phyloP scores from a whole-genome alignment of 257 asterid species.

The Euphrasia confusa region DNA sequence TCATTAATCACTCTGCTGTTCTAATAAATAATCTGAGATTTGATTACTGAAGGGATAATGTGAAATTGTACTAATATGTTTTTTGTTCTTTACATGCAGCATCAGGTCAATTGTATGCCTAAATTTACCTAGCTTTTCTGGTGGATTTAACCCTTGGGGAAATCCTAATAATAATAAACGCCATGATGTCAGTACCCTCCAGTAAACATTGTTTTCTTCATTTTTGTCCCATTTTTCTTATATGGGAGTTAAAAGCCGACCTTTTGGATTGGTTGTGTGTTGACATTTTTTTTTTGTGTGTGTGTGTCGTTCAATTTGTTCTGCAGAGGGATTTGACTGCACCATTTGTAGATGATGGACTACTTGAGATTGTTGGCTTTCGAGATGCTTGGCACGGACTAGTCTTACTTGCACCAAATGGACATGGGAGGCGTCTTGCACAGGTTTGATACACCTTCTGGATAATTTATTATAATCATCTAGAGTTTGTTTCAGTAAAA shows the following conservation, averaged over 20 bases:
- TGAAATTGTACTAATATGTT: neutral
- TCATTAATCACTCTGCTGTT: too few species aligned
- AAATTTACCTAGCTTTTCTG: constrained; percentile 96
- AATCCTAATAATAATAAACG: constrained; percentile 52
- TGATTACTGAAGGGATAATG: too few species aligned
- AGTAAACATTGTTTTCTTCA: neutral
- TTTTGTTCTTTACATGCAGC: constrained; percentile 34
- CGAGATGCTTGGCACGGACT: constrained; percentile 94
- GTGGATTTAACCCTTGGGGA: constrained; percentile 98
- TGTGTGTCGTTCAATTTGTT: constrained; percentile 19
- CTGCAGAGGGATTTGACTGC: constrained; percentile 70
- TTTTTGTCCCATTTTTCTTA: neutral
- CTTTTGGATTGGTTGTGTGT: neutral
- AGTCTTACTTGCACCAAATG: constrained; percentile 67
- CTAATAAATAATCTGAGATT: too few species aligned
- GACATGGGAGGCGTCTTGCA: constrained; percentile 92
- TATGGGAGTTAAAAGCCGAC: neutral
- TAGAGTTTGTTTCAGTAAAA: neutral
- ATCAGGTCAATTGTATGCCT: constrained; percentile 86
- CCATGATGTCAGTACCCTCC: constrained; percentile 47
- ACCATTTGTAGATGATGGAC: constrained; percentile 77
- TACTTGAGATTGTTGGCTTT: constrained; percentile 80
- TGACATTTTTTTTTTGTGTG: neutral
- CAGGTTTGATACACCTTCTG: constrained; percentile 41
- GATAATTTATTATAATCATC: neutral